Conservation (phyloP, 768 basidiomycete species). For the Boletus vermiculosoides region DNA sequence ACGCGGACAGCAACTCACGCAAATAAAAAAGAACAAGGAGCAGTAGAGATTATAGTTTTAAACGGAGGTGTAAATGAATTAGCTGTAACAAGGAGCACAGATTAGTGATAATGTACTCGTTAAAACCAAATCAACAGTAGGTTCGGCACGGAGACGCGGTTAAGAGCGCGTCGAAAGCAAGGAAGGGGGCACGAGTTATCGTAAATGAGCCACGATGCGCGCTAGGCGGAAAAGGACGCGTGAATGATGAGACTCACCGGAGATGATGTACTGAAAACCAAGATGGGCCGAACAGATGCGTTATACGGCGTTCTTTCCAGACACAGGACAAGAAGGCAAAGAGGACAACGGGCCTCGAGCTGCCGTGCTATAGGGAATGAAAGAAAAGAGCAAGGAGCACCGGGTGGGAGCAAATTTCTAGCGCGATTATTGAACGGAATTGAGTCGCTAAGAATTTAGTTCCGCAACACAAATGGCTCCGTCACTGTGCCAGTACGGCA, state of each 20-base stretch:
- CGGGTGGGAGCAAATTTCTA: constrained; percentile 33
- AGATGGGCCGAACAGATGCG: constrained; percentile 17
- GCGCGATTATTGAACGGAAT: constrained; percentile 37
- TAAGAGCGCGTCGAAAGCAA: constrained; percentile 29
- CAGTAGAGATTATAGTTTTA: constrained; percentile 35
- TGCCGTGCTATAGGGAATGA: constrained; percentile 28
- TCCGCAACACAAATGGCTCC: constrained; percentile 35
- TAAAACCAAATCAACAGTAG: constrained; percentile 14
- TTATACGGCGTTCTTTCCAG: constrained; percentile 18
- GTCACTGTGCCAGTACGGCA: constrained; percentile 31
- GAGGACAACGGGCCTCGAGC: constrained; percentile 22
- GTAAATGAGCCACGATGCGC: constrained; percentile 35
- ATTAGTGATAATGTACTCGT: constrained; percentile 29
- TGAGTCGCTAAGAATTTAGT: constrained; percentile 37
- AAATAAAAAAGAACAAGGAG: constrained; percentile 25
- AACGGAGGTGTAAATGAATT: constrained; percentile 36
- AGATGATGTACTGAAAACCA: constrained; percentile 32
- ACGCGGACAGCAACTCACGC: constrained; percentile 25
- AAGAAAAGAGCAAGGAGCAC: constrained; percentile 32
- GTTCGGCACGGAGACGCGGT: constrained; percentile 34
- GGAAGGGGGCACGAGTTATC: constrained; percentile 25
- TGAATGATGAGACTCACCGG: constrained; percentile 32
- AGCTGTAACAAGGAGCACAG: constrained; percentile 29
- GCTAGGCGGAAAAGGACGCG: constrained; percentile 29
- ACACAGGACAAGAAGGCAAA: constrained; percentile 23